Evolutionary conservation across 1,139 yeast species (phyloP), one percentile per base, ranked within the genome.

Genomic region (Saccharomyces uvarum): DNA sequence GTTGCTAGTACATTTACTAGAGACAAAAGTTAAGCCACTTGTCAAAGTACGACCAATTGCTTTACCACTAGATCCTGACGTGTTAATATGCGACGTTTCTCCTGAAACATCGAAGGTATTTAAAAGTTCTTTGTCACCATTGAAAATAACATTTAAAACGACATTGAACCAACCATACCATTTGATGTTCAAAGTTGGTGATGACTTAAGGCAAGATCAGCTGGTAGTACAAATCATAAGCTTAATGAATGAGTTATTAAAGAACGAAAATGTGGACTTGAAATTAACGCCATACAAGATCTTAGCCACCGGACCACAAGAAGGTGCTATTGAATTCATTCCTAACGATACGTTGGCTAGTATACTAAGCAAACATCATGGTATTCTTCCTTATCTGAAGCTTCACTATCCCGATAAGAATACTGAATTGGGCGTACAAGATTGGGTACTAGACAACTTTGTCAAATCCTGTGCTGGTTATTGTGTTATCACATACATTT

Each of bases 381-480:
- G 90, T 0, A 88, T 95, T 41, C 71, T 90, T 38, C 82, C 84
- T 9, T 93, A 79, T 63, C 74, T 95, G 51, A 81, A 80, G 57
- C 75, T 77, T 28, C 84, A 88, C 62, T 84, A 88, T 59, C 84
- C 86, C 0, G 86, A 79, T 58, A 58, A 62, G 5, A 66, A 68
- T 1, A 80, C 84, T 0, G 87, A 86, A 44, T 74, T 86, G 46
- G 95, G 95, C 0, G 95, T 93, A 0, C 78, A 83, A 16, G 77
- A 84, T 0, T 80, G 80, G 58, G 86, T 84, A 0, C 89, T 93
- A 96, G 99, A 93, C 62, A 93, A 88, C 60, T 95, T 88, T 71
- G 95, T 95, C 13, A 82, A 91, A 59, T 89, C 97, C 2, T 90
- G 98, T 70, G 99, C 99, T 29, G 99, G 99, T 0, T 93, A 95